Evolutionary conservation across 177 flowering plant species (phyloP).

Genomic region (Telopea speciosissima): DNA sequence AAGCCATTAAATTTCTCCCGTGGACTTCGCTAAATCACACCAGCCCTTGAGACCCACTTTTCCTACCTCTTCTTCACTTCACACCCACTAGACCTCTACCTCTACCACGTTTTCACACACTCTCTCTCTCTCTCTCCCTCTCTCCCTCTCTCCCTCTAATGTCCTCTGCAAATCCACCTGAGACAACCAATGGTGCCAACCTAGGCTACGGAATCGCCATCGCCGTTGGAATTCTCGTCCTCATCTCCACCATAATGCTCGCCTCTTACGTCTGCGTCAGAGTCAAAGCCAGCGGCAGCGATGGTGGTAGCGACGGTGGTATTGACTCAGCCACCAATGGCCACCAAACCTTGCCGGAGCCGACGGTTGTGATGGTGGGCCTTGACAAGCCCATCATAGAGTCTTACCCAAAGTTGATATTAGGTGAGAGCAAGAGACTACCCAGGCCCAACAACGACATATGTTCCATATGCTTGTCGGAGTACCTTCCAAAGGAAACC

Average conservation of each 20-base stretch:
- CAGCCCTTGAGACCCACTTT: background rate
- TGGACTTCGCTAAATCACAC: background rate
- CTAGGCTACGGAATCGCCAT: constrained; percentile 68
- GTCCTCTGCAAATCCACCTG: constrained; percentile 31
- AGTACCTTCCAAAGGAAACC: constrained; percentile 38
- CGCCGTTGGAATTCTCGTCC: constrained; percentile 58
- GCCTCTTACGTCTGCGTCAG: constrained; percentile 53
- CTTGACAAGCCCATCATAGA: constrained; percentile 28
- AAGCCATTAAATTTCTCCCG: constrained; percentile 13
- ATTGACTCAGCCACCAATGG: background rate
- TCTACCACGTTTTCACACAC: no score
- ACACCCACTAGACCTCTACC: background rate
- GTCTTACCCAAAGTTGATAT: constrained; percentile 37
- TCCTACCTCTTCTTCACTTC: background rate
- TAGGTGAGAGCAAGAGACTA: constrained; percentile 34
- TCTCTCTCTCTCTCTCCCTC: constrained; percentile 7
- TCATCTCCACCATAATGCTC: constrained; percentile 61
- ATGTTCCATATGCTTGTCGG: constrained; percentile 54
- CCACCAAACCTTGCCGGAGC: constrained; percentile 1
- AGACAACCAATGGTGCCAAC: constrained; percentile 33
- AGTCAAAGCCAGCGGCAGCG: constrained; percentile 22
- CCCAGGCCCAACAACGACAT: constrained; percentile 28
- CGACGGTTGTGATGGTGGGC: constrained; percentile 21
- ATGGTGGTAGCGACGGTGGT: background rate
- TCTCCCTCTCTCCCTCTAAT: constrained; percentile 18